These are phyloP conservation scores for Penicillium sp. DNA, from an alignment of 2,329 filamentous ascomycete species.

Conservation along the genomic window DNA sequence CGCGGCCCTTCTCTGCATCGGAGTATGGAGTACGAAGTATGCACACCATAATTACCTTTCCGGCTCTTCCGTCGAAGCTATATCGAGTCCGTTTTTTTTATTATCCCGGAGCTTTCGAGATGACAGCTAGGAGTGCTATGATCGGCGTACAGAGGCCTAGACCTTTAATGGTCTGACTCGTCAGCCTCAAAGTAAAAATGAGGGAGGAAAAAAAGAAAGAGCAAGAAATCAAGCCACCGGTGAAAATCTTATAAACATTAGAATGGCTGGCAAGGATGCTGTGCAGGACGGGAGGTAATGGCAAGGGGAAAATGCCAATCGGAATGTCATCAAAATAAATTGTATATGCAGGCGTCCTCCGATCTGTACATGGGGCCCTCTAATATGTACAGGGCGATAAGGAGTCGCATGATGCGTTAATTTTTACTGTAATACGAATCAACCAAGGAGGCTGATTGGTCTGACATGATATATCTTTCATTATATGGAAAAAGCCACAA, in stretches of 20 bases:
- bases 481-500: neutral
- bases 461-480: neutral
- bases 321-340: slow-evolving; percentile 1
- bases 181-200: neutral
- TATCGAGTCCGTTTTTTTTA: slow-evolving; percentile 10
- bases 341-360: slow-evolving; percentile 9
- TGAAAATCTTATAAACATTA: neutral
- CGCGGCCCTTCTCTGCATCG: slow-evolving; percentile 13
- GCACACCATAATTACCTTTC: slow-evolving; percentile 25
- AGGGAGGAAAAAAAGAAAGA: neutral
- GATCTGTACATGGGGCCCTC: neutral
- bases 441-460: slow-evolving; percentile 15
- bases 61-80: slow-evolving; percentile 13
- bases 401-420: slow-evolving; percentile 9
- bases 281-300: slow-evolving; percentile 11
- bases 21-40: slow-evolving; percentile 7
- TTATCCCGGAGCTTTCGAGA: slow-evolving; percentile 14
- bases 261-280: neutral
- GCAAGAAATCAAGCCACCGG: slow-evolving; percentile 2
- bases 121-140: slow-evolving; percentile 3
- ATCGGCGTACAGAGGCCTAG: slow-evolving; percentile 6
- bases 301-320: slow-evolving; percentile 12
- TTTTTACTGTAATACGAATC: neutral
- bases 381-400: slow-evolving; percentile 2
- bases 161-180: slow-evolving; percentile 5